Conservation (phyloP, 2,329 filamentous ascomycete species). For the Aspergillus candidus region DNA sequence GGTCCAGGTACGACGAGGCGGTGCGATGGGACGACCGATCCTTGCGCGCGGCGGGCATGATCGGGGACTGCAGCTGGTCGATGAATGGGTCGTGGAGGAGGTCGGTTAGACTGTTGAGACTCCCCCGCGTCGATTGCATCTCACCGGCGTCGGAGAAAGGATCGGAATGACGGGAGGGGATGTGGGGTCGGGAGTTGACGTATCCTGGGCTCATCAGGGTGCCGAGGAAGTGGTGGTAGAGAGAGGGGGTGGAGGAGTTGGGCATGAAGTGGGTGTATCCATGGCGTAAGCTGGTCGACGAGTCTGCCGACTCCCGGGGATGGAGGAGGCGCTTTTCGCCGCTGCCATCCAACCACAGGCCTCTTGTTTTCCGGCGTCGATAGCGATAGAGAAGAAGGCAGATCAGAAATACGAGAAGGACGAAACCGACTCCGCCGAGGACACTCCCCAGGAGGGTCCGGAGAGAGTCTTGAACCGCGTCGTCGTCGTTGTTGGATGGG, state of each 20-base stretch:
- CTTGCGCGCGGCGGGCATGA: too few relatives aligned
- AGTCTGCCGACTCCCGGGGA: slow-evolving; percentile 10
- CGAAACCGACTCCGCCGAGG: slow-evolving; percentile 21
- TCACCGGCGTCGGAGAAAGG: slow-evolving; percentile 14
- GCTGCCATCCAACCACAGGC: slow-evolving; percentile 5
- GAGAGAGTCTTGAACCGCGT: slow-evolving; percentile 5
- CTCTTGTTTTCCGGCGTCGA: slow-evolving; percentile 11
- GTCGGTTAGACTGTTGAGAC: not conserved
- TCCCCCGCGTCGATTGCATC: not conserved
- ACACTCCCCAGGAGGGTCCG: slow-evolving; percentile 25
- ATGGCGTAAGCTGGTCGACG: slow-evolving; percentile 13
- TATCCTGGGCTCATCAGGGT: not conserved
- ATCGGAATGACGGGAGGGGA: slow-evolving; percentile 4
- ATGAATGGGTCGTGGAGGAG: slow-evolving; percentile 5
- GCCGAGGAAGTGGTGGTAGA: slow-evolving; percentile 3
- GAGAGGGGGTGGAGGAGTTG: slow-evolving; percentile 10
- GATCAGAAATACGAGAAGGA: slow-evolving; percentile 19
- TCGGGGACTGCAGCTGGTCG: not conserved
- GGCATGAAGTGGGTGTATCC: slow-evolving; percentile 10
- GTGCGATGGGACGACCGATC: too few relatives aligned
- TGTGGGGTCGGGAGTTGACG: not conserved
- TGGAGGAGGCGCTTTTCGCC: slow-evolving; percentile 15
- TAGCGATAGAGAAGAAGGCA: slow-evolving; percentile 19
- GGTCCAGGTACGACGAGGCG: not conserved
- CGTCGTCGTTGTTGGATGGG: not conserved